Conservation (phyloP, 2,329 filamentous ascomycete genomes). For the Claviceps pazoutovae region DNA sequence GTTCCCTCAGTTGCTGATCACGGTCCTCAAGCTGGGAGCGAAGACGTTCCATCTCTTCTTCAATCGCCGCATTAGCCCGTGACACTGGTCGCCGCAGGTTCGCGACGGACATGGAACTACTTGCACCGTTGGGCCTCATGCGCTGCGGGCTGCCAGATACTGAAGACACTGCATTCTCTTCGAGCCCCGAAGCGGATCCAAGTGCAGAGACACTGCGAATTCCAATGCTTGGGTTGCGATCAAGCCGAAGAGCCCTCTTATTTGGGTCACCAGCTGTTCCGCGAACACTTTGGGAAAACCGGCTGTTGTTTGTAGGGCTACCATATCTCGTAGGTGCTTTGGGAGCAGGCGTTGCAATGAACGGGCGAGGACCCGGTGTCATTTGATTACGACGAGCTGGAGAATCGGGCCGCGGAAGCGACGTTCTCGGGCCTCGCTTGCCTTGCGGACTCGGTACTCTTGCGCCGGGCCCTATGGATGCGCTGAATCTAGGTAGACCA, state of each 20-base stretch:
- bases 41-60: constrained; percentile 62
- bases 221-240: constrained; percentile 37
- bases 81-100: constrained; percentile 39
- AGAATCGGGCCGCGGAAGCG: constrained; percentile 78
- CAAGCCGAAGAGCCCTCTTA: constrained; percentile 35
- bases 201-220: constrained; percentile 47
- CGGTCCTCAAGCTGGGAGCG: constrained; percentile 66
- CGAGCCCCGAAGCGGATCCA: constrained; percentile 35
- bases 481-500: constrained; percentile 66
- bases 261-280: constrained; percentile 47
- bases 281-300: constrained; percentile 50
- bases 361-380: constrained; percentile 43
- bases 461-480: constrained; percentile 62
- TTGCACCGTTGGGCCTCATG: constrained; percentile 38
- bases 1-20: constrained; percentile 78
- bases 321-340: constrained; percentile 20
- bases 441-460: constrained; percentile 57
- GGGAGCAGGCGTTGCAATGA: constrained; percentile 31
- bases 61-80: constrained; percentile 39
- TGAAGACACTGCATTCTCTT: constrained; percentile 37
- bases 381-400: constrained; percentile 58
- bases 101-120: constrained; percentile 41
- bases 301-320: constrained; percentile 31
- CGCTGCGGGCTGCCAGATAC: constrained; percentile 34
- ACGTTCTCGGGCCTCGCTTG: constrained; percentile 54